phyloP scores from a whole-genome alignment of 1,284 basidiomycete genomes.

The Fomitopsis betulina region DNA sequence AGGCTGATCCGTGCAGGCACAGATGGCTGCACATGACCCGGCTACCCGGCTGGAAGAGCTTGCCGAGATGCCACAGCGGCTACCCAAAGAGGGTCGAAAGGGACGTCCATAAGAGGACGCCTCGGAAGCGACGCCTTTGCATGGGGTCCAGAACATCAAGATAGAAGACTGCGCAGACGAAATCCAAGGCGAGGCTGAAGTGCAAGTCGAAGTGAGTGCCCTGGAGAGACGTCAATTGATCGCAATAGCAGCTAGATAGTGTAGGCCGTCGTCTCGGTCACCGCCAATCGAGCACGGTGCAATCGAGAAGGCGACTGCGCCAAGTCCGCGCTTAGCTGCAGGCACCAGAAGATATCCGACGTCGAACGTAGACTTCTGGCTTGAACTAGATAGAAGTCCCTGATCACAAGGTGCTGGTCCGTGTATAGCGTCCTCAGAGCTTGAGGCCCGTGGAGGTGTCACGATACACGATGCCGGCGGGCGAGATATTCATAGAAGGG shows the following conservation, averaged over 20 bases:
- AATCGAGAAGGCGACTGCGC: not conserved
- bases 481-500: not conserved
- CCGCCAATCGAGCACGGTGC: too few relatives aligned
- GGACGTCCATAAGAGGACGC: not conserved
- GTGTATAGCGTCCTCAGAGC: not conserved
- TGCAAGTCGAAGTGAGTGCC: too few relatives aligned
- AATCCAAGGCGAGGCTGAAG: too few relatives aligned
- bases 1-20: constrained; percentile 2
- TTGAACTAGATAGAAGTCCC: not conserved
- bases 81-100: constrained; percentile 1
- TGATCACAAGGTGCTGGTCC: not conserved
- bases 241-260: too few relatives aligned
- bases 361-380: not conserved
- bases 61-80: not conserved
- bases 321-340: not conserved
- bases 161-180: not conserved
- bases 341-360: not conserved
- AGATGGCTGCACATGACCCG: not conserved
- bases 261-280: too few relatives aligned
- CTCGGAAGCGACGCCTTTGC: not conserved
- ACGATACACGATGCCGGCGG: not conserved
- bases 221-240: too few relatives aligned
- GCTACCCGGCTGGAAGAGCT: not conserved
- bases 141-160: not conserved
- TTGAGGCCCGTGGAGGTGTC: not conserved